These are phyloP conservation scores for Cryptococcus sp. DNA, from an alignment of 1,284 basidiomycete species.

Conservation along the genomic window DNA sequence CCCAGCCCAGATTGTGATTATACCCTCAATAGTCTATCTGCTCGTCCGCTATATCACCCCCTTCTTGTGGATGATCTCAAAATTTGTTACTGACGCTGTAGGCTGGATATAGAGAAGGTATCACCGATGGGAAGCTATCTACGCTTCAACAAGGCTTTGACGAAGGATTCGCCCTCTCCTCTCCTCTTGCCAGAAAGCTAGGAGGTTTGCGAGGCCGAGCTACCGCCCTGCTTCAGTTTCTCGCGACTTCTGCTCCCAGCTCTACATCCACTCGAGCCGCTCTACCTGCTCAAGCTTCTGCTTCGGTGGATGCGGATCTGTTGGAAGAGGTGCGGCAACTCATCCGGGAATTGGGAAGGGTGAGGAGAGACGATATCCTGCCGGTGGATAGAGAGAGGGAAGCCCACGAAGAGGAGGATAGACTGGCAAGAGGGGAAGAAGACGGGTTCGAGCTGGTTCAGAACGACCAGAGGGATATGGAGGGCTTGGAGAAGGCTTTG, in stretches of 20 bases:
- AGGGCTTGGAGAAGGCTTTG: constrained; percentile 47
- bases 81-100: constrained; percentile 17
- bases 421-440: constrained; percentile 10
- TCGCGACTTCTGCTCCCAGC: constrained; percentile 4
- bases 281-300: too few relatives aligned
- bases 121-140: constrained; percentile 51
- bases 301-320: constrained; percentile 49
- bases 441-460: constrained; percentile 54
- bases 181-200: constrained; percentile 45
- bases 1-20: background rate
- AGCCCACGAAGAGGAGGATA: constrained; percentile 35
- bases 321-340: constrained; percentile 58
- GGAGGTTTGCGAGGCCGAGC: constrained; percentile 49
- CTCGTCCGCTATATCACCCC: background rate
- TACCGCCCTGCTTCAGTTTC: constrained; percentile 36
- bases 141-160: constrained; percentile 53
- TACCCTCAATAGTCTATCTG: background rate
- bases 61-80: background rate
- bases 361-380: constrained; percentile 35
- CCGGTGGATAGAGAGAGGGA: constrained; percentile 38
- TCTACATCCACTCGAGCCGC: too few relatives aligned
- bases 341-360: constrained; percentile 40
- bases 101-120: constrained; percentile 55
- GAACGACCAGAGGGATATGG: constrained; percentile 50
- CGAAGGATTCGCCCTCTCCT: constrained; percentile 47